These are phyloP conservation scores for Knoxdaviesia proteae DNA, from an alignment of 2,329 filamentous ascomycete species.

Conservation along the genomic window DNA sequence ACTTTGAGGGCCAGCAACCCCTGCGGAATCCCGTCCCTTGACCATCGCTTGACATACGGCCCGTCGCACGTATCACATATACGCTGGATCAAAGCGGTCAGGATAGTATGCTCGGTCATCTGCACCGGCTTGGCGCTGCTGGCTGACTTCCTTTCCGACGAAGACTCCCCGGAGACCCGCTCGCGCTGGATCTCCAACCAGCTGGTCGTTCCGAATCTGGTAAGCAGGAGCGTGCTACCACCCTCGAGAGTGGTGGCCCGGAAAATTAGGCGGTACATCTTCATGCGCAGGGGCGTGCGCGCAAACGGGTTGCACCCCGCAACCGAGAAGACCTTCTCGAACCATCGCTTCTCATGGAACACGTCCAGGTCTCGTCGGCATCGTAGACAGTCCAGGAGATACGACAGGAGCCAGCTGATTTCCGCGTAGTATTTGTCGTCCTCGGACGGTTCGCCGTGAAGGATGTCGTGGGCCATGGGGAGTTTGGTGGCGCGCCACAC, in stretches of 20 bases:
- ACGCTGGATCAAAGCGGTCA: constrained; percentile 32
- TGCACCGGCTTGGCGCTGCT: not conserved
- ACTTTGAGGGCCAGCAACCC: too few species aligned
- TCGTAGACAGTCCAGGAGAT: constrained; percentile 47
- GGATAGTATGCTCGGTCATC: constrained; percentile 22
- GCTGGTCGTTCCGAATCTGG: constrained; percentile 49
- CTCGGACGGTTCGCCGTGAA: constrained; percentile 44
- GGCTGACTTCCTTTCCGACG: too few species aligned
- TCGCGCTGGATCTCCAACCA: constrained; percentile 32
- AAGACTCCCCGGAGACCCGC: too few species aligned
- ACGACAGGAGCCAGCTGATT: constrained; percentile 51
- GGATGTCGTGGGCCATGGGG: constrained; percentile 43
- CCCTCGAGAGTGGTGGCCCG: constrained; percentile 45
- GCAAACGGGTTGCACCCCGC: constrained; percentile 44
- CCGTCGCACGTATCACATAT: constrained; percentile 46
- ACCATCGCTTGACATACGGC: constrained; percentile 12
- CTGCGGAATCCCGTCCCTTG: too few species aligned
- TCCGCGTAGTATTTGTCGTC: constrained; percentile 57
- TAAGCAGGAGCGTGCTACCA: constrained; percentile 63
- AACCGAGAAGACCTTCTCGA: constrained; percentile 54
- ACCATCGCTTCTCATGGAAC: constrained; percentile 41
- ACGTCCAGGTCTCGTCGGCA: constrained; percentile 36
- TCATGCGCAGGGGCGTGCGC: constrained; percentile 34
- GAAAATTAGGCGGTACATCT: constrained; percentile 40
- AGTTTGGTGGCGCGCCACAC: constrained; percentile 56